Base-by-base conservation (phyloP, 1,284 basidiomycete genomes). In the Leccinum pallidistipes region DNA sequence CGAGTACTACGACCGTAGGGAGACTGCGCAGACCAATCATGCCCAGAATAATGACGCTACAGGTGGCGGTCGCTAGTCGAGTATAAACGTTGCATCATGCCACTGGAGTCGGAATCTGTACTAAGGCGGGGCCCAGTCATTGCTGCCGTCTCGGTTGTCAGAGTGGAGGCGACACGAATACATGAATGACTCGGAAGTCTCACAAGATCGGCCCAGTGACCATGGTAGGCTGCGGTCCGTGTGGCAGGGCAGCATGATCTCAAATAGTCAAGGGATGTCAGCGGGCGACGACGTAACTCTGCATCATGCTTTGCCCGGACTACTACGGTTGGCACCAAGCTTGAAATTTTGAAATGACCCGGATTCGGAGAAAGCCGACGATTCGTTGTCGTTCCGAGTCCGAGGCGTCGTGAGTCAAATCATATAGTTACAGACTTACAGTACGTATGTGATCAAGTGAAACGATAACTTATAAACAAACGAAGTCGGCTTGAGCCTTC, bases 1-100 rank as follows among this genome's bases (percentile, higher is more conserved):
- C 68, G 21, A 77, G 55, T 34, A 34, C 32, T 34, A 12, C 32
- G 32, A 34, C 12, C 32, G 32, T 34, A 34, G 32, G 32, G 32
- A 34, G 32, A 34, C 32, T 34, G 1, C 32, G 11, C 0, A 34
- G 11, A 34, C 32, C 32, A 27, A 27, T 27, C 24, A 27, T 11
- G 1, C 32, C 11, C 11, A 34, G 32, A 34, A 34, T 34, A 10
- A 12, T 34, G 32, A 34, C 11, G 32, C 32, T 6, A 34, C 32
- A 34, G 11, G 32, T 34, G 11, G 32, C 11, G 32, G 12, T 34
- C 32, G 11, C 32, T 6, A 34, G 32, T 34, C 32, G 32, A 12
- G 11, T 12, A 34, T 12, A 34, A 34, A 40, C 4, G 38, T n/a
- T n/a, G 16, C 9, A 40, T 10, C 40, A 18, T 43, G 40, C 40